Evolutionary conservation across 805 yeast species (phyloP).

Genomic region (Ogataea zsoltii): DNA sequence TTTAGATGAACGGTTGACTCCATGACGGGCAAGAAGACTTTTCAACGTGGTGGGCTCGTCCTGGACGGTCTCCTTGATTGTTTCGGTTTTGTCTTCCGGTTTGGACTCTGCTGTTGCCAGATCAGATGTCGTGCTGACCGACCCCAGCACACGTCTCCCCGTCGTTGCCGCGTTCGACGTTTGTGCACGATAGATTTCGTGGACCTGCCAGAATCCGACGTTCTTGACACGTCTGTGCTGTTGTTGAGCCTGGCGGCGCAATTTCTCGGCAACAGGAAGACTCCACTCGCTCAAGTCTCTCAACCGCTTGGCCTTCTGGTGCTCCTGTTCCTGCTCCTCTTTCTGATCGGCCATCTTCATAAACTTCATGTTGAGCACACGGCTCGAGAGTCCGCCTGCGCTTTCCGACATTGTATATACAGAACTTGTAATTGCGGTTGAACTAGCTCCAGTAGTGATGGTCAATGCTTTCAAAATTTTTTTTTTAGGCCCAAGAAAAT

Average conservation of each 20-base stretch:
- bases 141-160: slow-evolving; percentile 29
- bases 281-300: slow-evolving; percentile 57
- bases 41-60: neutral
- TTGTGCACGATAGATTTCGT: slow-evolving; percentile 12
- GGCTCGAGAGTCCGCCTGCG: slow-evolving; percentile 51
- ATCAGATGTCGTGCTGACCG: neutral
- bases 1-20: slow-evolving; percentile 1
- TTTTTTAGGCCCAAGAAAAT: neutral
- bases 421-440: no score
- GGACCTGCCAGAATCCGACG: slow-evolving; percentile 33
- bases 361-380: slow-evolving; percentile 85
- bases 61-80: neutral
- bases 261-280: slow-evolving; percentile 35
- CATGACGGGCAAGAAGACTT: slow-evolving; percentile 7
- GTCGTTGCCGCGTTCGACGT: slow-evolving; percentile 6
- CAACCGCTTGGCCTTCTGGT: slow-evolving; percentile 29
- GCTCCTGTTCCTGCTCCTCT: slow-evolving; percentile 35
- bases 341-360: slow-evolving; percentile 48
- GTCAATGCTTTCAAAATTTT: neutral
- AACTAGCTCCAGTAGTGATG: no score
- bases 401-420: slow-evolving; percentile 12
- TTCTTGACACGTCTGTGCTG: slow-evolving; percentile 19
- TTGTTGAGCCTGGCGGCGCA: slow-evolving; percentile 23
- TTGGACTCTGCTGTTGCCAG: neutral
- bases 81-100: neutral